Evolutionary conservation across 2,329 filamentous ascomycete genomes (phyloP).

Genomic region (Apiospora marii): DNA sequence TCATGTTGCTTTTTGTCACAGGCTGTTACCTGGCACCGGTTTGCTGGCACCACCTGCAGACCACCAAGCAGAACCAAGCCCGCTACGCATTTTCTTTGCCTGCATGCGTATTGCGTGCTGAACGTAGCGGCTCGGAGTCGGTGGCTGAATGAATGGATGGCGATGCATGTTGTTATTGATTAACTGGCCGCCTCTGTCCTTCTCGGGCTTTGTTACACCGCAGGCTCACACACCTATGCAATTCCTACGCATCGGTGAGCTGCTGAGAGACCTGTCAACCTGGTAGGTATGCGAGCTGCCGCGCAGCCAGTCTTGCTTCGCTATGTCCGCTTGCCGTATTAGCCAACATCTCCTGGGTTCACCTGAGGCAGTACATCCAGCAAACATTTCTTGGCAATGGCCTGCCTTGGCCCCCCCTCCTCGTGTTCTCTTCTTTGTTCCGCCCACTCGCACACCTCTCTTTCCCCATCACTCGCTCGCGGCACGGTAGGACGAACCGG

Average conservation of each 20-base stretch:
- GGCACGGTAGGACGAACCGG: constrained; percentile 15
- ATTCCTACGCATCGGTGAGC: background rate
- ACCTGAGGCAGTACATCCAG: constrained; percentile 24
- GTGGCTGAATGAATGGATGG: constrained; percentile 5
- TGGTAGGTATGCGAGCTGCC: constrained; percentile 11
- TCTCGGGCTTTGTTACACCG: constrained; percentile 14
- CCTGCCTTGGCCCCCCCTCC: constrained; percentile 9
- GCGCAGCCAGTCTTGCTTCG: constrained; percentile 10
- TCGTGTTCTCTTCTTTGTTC: background rate
- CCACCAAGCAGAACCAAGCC: background rate
- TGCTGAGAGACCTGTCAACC: constrained; percentile 5
- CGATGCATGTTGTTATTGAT: background rate
- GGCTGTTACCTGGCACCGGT: background rate
- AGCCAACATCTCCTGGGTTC: constrained; percentile 10
- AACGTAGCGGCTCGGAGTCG: background rate
- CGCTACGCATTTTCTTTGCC: constrained; percentile 11
- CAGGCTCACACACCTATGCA: background rate
- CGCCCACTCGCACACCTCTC: background rate
- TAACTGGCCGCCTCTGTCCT: background rate
- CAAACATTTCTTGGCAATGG: constrained; percentile 17
- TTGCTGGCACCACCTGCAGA: constrained; percentile 7
- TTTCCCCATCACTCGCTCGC: background rate
- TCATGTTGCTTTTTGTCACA: constrained; percentile 10
- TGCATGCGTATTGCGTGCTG: constrained; percentile 14
- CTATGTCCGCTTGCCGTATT: constrained; percentile 6